A percentile compares a stretch with the other conserved stretches of the same genome.
These are phyloP conservation scores for Penicillium crystallinum DNA, from an alignment of 495 filamentous ascomycete species.

Conservation along the genomic window DNA sequence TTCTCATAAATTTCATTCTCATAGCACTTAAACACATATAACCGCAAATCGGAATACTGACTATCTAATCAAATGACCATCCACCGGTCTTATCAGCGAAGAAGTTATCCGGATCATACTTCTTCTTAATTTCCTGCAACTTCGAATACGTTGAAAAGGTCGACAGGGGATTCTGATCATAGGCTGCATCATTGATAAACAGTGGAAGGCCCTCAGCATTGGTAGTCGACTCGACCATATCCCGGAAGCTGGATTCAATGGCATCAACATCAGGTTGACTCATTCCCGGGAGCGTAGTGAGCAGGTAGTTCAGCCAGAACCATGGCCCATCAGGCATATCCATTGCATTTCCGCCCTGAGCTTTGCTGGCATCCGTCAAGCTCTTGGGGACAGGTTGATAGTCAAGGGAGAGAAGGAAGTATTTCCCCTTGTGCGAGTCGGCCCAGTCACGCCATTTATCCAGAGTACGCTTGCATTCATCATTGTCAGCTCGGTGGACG, in stretches of 20 bases:
- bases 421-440: constrained; percentile 27
- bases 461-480: constrained; percentile 18
- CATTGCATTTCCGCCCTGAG: constrained; percentile 34
- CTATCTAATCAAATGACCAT: constrained; percentile 27
- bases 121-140: constrained; percentile 31
- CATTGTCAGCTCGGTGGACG: constrained; percentile 24
- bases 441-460: constrained; percentile 26
- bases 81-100: constrained; percentile 31
- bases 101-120: constrained; percentile 34
- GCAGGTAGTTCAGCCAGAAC: constrained; percentile 31
- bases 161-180: constrained; percentile 28
- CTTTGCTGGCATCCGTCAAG: constrained; percentile 31
- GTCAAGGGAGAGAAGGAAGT: constrained; percentile 25
- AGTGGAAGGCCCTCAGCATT: constrained; percentile 29
- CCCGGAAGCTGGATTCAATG: constrained; percentile 28
- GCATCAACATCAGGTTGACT: constrained; percentile 23
- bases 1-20: no score
- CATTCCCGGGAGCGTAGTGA: constrained; percentile 21
- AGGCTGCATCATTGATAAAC: constrained; percentile 32
- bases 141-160: constrained; percentile 26
- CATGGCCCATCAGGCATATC: constrained; percentile 35
- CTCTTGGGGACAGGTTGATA: constrained; percentile 31
- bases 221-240: constrained; percentile 19
- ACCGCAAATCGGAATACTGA: no score
- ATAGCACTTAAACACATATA: no score